Base-by-base conservation (phyloP, 768 basidiomycete genomes). In the Phaeotremella skinneri region DNA sequence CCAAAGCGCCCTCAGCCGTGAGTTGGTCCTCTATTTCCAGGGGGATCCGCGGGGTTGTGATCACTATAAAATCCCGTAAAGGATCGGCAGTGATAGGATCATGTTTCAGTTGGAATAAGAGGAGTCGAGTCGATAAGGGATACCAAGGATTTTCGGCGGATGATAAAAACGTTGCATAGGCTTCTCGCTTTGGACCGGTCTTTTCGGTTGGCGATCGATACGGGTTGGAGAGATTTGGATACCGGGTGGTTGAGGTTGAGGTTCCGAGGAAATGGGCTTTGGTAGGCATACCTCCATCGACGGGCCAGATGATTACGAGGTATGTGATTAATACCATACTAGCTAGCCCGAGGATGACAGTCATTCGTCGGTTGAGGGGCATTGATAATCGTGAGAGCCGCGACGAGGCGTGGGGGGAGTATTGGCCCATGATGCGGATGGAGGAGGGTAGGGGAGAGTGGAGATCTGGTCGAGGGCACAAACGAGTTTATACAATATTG, bases 151-250 rank as follows among this genome's bases (percentile, higher is more conserved):
- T 53, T 9, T 39, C 31, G 34, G 59, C 49, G 0, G 59, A 60
- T 4, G 61, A 61, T 20, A 68, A 47, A 26, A 68, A 64, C 17
- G 63, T 59, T 14, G 62, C 63, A 49, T 68, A 68, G 14, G 63
- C 67, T 37, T 68, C 67, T 7, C 43, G 43, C 6, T 45, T 45
- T 11, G 7, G 7, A 20, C 23, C 23, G 13, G 9, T 6, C 23
- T 45, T 45, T n/a, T 39, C n/a, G 11, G 37, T 39, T n/a, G 37
- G 9, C 37, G 37, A 39, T 7, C 43, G 43, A 20, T 9, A 20
- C 6, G 43, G 43, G 21, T 45, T 20, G 43, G 43, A 45, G 43
- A 45, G 43, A 20, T 45, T 23, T 7, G 43, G 43, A 45, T 45
- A 45, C 23, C 6, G 43, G n/a, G n/a, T n/a, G n/a, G n/a, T n/a